Evolutionary conservation across 805 yeast species (phyloP).

Genomic region (Metschnikowia borealis): DNA sequence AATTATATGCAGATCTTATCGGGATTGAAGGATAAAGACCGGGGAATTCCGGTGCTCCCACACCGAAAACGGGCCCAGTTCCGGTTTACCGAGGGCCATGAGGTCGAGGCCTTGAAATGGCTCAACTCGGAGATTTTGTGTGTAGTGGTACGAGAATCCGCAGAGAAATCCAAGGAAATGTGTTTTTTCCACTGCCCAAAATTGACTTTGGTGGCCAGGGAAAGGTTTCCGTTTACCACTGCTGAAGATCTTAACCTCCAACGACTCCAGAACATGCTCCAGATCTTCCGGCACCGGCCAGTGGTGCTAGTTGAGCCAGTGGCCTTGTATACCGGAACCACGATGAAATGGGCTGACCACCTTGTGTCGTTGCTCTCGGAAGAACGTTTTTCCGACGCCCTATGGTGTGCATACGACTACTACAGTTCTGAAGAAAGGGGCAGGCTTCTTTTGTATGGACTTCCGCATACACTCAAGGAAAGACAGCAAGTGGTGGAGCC

Average conservation of each 20-base stretch:
- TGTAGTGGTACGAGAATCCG: slow-evolving; percentile 16
- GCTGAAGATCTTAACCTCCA: slow-evolving; percentile 17
- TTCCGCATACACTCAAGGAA: slow-evolving; percentile 44
- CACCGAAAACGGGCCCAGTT: slow-evolving; percentile 20
- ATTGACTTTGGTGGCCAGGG: slow-evolving; percentile 10
- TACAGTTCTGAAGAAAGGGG: slow-evolving; percentile 43
- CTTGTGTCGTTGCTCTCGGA: slow-evolving; percentile 45
- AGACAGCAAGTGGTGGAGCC: slow-evolving; percentile 50
- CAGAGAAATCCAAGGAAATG: neutral
- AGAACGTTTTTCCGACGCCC: slow-evolving; percentile 52
- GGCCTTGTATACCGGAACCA: slow-evolving; percentile 53
- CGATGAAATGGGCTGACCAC: slow-evolving; percentile 68
- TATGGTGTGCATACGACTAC: slow-evolving; percentile 51
- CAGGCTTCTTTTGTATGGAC: slow-evolving; percentile 49
- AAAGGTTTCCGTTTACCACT: slow-evolving; percentile 33
- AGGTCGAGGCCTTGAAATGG: slow-evolving; percentile 52
- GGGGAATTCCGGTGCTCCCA: slow-evolving; percentile 27
- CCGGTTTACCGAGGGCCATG: slow-evolving; percentile 27
- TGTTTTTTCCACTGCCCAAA: slow-evolving; percentile 13
- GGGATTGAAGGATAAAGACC: slow-evolving; percentile 37
- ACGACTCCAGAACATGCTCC: slow-evolving; percentile 15
- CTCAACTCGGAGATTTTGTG: slow-evolving; percentile 25
- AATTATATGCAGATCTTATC: slow-evolving; percentile 25
- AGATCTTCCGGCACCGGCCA: slow-evolving; percentile 23
- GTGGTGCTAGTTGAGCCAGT: slow-evolving; percentile 17